A percentile compares a stretch with the other conserved stretches of the same genome.
Evolutionary conservation across 768 basidiomycete genomes (phyloP).

Genomic region (Filobasidium wieringae): DNA sequence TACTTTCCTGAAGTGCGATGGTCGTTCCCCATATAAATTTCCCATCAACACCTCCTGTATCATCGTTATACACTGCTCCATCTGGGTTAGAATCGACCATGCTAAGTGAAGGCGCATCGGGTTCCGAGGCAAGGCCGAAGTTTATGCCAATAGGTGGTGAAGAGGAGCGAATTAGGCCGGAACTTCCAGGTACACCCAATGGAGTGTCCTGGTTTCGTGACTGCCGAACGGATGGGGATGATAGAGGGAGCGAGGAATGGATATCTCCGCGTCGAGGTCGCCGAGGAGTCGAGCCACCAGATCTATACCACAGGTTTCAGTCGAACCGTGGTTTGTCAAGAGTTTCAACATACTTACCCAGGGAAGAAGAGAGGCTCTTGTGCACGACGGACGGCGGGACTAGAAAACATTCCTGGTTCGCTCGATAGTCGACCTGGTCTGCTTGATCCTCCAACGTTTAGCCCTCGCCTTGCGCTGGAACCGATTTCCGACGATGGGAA

Average conservation of each 20-base stretch:
- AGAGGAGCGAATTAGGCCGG: conserved; percentile 9
- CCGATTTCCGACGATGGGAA: conserved; percentile 2
- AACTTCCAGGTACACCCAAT: background rate
- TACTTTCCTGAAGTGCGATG: conserved; percentile 78
- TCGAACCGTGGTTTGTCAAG: background rate
- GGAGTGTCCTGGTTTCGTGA: conserved; percentile 42
- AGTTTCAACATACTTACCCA: conserved; percentile 26
- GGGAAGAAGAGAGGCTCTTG: conserved; percentile 43
- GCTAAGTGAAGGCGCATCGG: conserved; percentile 7
- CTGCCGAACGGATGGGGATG: conserved; percentile 42
- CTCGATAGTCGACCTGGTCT: conserved; percentile 6
- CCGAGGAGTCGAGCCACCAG: conserved; percentile 49
- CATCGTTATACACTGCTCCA: background rate
- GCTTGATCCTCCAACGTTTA: background rate
- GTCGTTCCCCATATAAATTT: conserved; percentile 94
- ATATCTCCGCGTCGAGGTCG: conserved; percentile 78
- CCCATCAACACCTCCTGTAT: conserved; percentile 58
- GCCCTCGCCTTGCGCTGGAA: background rate
- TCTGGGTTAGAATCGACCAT: conserved; percentile 48
- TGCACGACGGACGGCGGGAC: conserved; percentile 8
- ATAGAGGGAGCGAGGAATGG: conserved; percentile 63
- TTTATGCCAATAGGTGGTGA: conserved; percentile 15
- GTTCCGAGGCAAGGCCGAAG: conserved; percentile 10
- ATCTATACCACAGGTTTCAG: conserved; percentile 16
- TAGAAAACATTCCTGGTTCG: background rate